Conservation (phyloP, 805 yeast genomes). For the Saturnispora kantuleensis region DNA sequence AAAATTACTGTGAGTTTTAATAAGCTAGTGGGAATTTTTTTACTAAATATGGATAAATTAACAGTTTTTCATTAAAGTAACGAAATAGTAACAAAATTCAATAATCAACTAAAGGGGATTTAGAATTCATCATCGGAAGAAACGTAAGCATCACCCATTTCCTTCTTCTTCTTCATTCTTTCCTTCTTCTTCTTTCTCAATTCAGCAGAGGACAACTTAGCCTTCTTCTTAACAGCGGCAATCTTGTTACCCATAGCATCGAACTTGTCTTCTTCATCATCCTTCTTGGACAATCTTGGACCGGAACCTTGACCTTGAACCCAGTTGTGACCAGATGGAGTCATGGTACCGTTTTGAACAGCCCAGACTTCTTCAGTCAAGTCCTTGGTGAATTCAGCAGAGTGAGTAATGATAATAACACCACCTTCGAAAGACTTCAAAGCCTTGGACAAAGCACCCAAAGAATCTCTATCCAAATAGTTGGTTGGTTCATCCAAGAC, state of each 20-base stretch:
- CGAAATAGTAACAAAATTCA: background rate
- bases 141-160: slow-evolving; percentile 97
- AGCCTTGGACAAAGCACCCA: slow-evolving; percentile 99
- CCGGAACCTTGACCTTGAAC: slow-evolving; percentile 99
- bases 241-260: slow-evolving; percentile 99
- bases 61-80: background rate
- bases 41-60: no score
- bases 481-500: slow-evolving; percentile 99
- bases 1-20: no score
- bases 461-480: slow-evolving; percentile 97
- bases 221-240: slow-evolving; percentile 91
- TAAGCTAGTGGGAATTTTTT: no score
- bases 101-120: slow-evolving; percentile 14
- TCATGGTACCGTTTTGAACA: slow-evolving; percentile 94
- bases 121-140: slow-evolving; percentile 82
- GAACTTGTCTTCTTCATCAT: slow-evolving; percentile 94
- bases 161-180: slow-evolving; percentile 99
- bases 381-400: slow-evolving; percentile 99
- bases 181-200: slow-evolving; percentile 99
- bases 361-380: slow-evolving; percentile 99
- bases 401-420: slow-evolving; percentile 98
- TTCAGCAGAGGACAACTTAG: slow-evolving; percentile 97
- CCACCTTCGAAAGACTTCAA: slow-evolving; percentile 99
- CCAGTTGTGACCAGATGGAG: slow-evolving; percentile 99
- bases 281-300: slow-evolving; percentile 96